Base-by-base conservation (phyloP, 768 basidiomycete genomes). In the Baorangia bicolor region DNA sequence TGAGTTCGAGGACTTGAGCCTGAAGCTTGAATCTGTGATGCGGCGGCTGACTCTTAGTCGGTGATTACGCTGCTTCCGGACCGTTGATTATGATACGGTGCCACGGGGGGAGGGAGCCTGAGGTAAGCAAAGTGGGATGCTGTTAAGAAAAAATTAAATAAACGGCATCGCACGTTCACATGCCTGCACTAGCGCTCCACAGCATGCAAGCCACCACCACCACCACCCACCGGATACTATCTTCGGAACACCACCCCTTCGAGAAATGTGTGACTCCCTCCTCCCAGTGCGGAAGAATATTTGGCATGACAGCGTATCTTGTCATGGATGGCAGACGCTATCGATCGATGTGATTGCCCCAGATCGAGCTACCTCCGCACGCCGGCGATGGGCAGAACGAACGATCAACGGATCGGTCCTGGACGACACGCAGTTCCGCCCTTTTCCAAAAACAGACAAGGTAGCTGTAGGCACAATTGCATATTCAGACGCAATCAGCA, bases 301-400 rank as follows among this genome's bases (percentile, higher is more conserved):
- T 33, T 5, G 37, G 44, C n/a, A 40, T 41, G 35, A 38, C 47
- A 40, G 25, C 20, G 31, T 16, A 20, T 49, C 61, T 59, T 13
- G 49, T 59, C 61, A 44, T 21, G 40, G 58, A 38, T 38, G 13
- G 51, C 53, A 56, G n/a, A 41, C 23, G 46, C 51, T 3, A 64
- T 64, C 63, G 64, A 64, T 64, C 49, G 49, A 46, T 59, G 42
- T 25, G 65, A 64, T 56, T 54, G 0, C 55, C 25, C 50, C 35
- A 37, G 51, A 64, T 64, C 49, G 57, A 53, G 62, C 39, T 28
- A 58, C 49, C 59, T 64, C 63, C 64, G 56, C 55, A 20, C 64
- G 46, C 53, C 60, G 61, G 53, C 64, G 64, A 61, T 40, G 52
- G 33, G 13, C 49, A 21, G 51, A 20, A 47, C 23, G 25, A 57